Conservation (phyloP, 371 early-diverging fungal species). For the Choanephora cucurbitarum region DNA sequence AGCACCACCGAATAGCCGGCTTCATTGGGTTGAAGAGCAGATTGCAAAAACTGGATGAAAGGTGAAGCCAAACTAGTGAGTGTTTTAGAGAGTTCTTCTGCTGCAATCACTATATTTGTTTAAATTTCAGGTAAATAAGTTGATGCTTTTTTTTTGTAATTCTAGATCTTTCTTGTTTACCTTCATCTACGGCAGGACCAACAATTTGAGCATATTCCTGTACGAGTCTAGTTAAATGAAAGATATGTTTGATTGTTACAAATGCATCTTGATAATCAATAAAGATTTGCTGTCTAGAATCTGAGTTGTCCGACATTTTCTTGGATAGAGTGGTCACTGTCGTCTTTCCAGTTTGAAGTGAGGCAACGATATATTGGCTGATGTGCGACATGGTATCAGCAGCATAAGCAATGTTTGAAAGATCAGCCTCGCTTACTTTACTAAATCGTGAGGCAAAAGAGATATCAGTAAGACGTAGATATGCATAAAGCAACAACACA, state of each 20-base stretch:
- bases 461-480: no score
- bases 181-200: slow-evolving; percentile 22
- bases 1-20: slow-evolving; percentile 5
- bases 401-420: slow-evolving; percentile 16
- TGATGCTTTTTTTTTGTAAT: neutral
- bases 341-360: slow-evolving; percentile 9
- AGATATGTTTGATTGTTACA: slow-evolving; percentile 11
- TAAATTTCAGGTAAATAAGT: neutral
- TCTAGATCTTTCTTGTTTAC: slow-evolving; percentile 10
- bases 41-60: slow-evolving; percentile 27
- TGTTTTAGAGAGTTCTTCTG: slow-evolving; percentile 19
- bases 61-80: slow-evolving; percentile 23
- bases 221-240: slow-evolving; percentile 26
- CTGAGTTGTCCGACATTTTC: neutral
- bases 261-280: slow-evolving; percentile 7
- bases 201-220: slow-evolving; percentile 30
- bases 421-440: slow-evolving; percentile 21
- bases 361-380: slow-evolving; percentile 14
- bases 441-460: no score
- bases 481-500: neutral
- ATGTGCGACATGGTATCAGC: slow-evolving; percentile 9
- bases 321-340: neutral
- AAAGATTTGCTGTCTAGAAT: neutral
- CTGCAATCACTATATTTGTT: slow-evolving; percentile 21
- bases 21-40: slow-evolving; percentile 1